Conservation (phyloP, 805 yeast genomes). For the Starmera caribaea region DNA sequence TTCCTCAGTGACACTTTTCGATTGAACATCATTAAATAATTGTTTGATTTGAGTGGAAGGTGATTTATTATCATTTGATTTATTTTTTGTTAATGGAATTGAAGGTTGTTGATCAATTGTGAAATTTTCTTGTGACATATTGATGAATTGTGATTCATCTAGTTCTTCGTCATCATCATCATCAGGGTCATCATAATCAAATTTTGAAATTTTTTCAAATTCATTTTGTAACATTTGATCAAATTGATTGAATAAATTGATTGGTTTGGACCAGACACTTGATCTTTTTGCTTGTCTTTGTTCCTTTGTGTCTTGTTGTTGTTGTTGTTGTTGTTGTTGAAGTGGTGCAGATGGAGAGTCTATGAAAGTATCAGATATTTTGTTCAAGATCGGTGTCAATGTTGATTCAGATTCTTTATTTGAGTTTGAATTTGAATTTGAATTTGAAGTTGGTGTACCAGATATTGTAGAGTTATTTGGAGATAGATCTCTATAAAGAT, state of each 20-base stretch:
- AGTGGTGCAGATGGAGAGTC: neutral
- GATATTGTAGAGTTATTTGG: slow-evolving; percentile 2
- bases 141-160: neutral
- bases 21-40: slow-evolving; percentile 9
- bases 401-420: neutral
- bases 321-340: neutral
- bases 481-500: slow-evolving; percentile 16
- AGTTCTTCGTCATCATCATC: slow-evolving; percentile 1
- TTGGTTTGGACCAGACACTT: slow-evolving; percentile 42
- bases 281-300: slow-evolving; percentile 6
- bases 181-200: slow-evolving; percentile 19
- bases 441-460: slow-evolving; percentile 1
- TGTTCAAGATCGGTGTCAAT: no score
- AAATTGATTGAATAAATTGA: slow-evolving; percentile 54
- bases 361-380: neutral
- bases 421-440: neutral
- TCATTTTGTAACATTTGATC: slow-evolving; percentile 60
- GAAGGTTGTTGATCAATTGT: neutral
- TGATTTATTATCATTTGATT: neutral
- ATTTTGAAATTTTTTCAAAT: slow-evolving; percentile 41
- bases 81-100: slow-evolving; percentile 2
- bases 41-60: slow-evolving; percentile 12
- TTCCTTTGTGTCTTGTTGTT: neutral
- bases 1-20: slow-evolving; percentile 18
- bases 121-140: slow-evolving; percentile 6